Evolutionary conservation across 2,329 filamentous ascomycete species (phyloP).

Genomic region (Diplodia intermedia): DNA sequence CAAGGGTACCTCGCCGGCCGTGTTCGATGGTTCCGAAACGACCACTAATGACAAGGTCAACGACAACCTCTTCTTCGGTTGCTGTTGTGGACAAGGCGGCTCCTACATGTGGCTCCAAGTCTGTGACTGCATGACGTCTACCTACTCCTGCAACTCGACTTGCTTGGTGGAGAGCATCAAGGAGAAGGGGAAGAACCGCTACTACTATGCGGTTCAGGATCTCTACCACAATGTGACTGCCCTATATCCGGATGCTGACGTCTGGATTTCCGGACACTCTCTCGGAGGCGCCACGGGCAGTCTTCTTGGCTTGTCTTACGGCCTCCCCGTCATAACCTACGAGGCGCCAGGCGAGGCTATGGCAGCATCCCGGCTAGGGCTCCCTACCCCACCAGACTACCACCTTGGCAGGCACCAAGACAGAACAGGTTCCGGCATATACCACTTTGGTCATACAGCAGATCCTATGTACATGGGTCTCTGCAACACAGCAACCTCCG

Average conservation of each 20-base stretch:
- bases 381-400: conserved; percentile 82
- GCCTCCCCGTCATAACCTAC: conserved; percentile 88
- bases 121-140: conserved; percentile 87
- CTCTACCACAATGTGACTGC: conserved; percentile 92
- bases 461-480: conserved; percentile 94
- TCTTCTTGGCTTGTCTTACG: conserved; percentile 89
- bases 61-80: conserved; percentile 97
- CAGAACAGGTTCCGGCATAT: conserved; percentile 75
- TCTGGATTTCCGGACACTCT: conserved; percentile 93
- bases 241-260: conserved; percentile 80
- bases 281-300: conserved; percentile 88
- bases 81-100: conserved; percentile 93
- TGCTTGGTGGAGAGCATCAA: conserved; percentile 78
- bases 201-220: conserved; percentile 87
- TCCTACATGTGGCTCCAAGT: conserved; percentile 90
- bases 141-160: conserved; percentile 90
- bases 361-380: conserved; percentile 80
- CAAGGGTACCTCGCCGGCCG: conserved; percentile 83
- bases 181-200: conserved; percentile 82
- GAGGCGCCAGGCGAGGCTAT: conserved; percentile 92
- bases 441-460: conserved; percentile 93
- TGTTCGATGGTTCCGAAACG: conserved; percentile 96
- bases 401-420: conserved; percentile 62
- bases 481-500: conserved; percentile 87
- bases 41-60: conserved; percentile 98